Evolutionary conservation across 371 early-diverging fungal genomes (phyloP).

Genomic region (Dentiscutata heterogama): DNA sequence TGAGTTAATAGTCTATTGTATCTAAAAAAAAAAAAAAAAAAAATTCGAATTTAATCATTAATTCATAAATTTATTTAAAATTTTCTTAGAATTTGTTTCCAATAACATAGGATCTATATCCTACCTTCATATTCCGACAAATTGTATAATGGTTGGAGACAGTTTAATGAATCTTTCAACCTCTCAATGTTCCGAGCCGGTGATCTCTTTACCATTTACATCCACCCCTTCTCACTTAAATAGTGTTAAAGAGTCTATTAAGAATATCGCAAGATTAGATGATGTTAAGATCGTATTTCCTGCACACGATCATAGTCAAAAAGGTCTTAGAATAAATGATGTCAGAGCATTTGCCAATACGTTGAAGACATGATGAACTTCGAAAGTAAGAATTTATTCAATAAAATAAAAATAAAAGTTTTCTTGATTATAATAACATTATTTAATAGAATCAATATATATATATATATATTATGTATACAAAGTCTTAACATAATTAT

Average conservation of each 20-base stretch:
- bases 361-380: no score
- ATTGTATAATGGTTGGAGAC: conserved; percentile 57
- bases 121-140: conserved; percentile 53
- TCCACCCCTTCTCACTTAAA: conserved; percentile 51
- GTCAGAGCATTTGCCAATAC: conserved; percentile 47
- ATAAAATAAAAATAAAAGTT: no score
- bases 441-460: no score
- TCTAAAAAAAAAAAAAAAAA: neutral
- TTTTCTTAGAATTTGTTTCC: neutral
- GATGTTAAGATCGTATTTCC: conserved; percentile 55
- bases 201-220: conserved; percentile 50
- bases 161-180: conserved; percentile 54
- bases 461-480: no score
- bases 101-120: conserved; percentile 53
- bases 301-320: conserved; percentile 51
- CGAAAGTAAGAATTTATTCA: no score
- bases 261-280: conserved; percentile 49
- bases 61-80: neutral
- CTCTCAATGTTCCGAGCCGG: conserved; percentile 25
- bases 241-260: conserved; percentile 51
- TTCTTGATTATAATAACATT: no score
- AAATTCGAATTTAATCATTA: neutral
- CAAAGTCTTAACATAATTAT: no score
- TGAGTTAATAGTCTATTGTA: neutral
- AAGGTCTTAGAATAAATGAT: conserved; percentile 52